Base-by-base conservation (phyloP, 2,329 filamentous ascomycete genomes). In the Colletotrichum graminicola region DNA sequence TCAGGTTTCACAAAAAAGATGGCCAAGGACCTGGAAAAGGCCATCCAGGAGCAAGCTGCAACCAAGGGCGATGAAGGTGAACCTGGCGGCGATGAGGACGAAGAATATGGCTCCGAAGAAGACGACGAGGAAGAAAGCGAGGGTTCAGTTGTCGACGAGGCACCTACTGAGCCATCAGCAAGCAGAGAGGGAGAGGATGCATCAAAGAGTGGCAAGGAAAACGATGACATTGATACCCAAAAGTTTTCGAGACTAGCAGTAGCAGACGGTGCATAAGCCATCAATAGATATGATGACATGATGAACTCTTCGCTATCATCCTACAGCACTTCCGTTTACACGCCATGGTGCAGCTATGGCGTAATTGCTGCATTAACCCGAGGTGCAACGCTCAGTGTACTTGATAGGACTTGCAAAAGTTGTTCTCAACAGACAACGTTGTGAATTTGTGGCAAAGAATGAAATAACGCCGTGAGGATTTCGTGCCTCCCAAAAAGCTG, bases 1-100 rank as follows among this genome's bases (percentile, higher is more conserved):
- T 97, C 94, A 2, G 96, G 96, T 0, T 98, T 99, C 80, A 97
- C 94, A 26, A 97, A 92, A 85, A 98, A 97, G 84, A 97, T 98
- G 92, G 89, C 94, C 21, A 97, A 96, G 81, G 96, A 99, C 76
- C 84, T 99, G 21, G 96, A 98, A 78, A 88, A 90, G 12, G 97
- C 97, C 75, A 96, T 99, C 83, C 91, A 92, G 76, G 92, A 93
- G 83, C 92, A 94, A 78, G 89, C 91, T 63, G 84, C 85, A 51
- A 73, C 80, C 57, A 79, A 83, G n/a, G 82, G 82, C 5, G 79
- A 78, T 6, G 77, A 80, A 0, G 79, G 80, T 1, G 80, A 79
- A n/a, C 77, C 79, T 23, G 78, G 76, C 2, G 76, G 78, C 52
- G 81, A 80, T 2, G 80, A 80, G 3, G 78, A 77, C 3, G 79